These are phyloP conservation scores for Rhodamnia argentea DNA, from an alignment of 345 rosid species.

Conservation along the genomic window DNA sequence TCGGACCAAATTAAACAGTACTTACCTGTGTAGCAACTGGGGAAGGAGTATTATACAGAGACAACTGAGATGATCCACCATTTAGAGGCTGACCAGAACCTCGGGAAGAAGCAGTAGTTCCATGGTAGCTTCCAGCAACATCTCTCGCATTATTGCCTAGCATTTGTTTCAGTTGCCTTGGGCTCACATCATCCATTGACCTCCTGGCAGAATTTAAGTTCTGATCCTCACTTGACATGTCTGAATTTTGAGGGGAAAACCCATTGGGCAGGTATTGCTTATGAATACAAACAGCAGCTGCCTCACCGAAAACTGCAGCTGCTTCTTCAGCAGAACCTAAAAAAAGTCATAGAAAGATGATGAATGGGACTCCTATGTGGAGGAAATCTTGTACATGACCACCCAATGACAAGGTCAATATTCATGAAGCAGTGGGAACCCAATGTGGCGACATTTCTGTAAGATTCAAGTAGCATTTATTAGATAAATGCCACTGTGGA, in stretches of 20 bases:
- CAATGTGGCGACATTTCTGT: neutral
- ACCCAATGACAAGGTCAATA: neutral
- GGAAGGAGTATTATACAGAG: constrained; percentile 85
- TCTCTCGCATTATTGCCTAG: constrained; percentile 70
- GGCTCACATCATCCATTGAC: constrained; percentile 51
- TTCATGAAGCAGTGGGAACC: neutral
- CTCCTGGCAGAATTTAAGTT: constrained; percentile 31
- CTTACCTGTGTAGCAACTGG: constrained; percentile 79
- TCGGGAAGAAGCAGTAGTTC: constrained; percentile 23
- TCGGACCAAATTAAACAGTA: neutral
- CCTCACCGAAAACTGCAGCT: constrained; percentile 73
- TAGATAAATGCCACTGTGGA: neutral
- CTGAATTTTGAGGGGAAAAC: constrained; percentile 27
- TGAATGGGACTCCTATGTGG: neutral
- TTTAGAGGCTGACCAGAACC: constrained; percentile 50
- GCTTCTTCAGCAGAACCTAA: constrained; percentile 94
- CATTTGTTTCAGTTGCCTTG: constrained; percentile 55
- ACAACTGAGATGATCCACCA: constrained; percentile 53
- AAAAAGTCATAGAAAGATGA: neutral
- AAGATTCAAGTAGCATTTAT: neutral
- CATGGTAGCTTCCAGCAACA: constrained; percentile 56
- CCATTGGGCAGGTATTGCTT: constrained; percentile 58
- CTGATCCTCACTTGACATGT: constrained; percentile 47
- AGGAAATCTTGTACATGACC: neutral
- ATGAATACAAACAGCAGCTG: constrained; percentile 76